Evolutionary conservation across 2,329 filamentous ascomycete species (phyloP), one percentile per base, ranked within the genome.

Genomic region (Aspergillus sp.): DNA sequence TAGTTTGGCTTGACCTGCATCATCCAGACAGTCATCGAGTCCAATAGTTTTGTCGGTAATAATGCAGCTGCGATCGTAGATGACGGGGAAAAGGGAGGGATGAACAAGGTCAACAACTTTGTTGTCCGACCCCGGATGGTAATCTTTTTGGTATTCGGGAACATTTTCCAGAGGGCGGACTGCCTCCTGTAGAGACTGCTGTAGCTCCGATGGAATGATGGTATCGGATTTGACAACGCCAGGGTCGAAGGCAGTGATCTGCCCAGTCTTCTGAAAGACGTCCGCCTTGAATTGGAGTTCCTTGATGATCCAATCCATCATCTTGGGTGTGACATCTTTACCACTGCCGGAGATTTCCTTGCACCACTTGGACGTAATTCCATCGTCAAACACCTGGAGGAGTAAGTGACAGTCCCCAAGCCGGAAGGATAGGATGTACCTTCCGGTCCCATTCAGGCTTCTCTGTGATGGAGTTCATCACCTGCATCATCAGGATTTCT

Each of bases 81-180:
- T 34, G 2, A 61, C 32, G 0, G 58, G 55, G 31, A 53, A 61
- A 4, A 60, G 41, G 0, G 78, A 82, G 0, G 78, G 78, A 40
- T 83, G 72, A 2, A 83, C 69, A 0, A 83, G 57, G 47, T 83
- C 70, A 1, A 80, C 65, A 0, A 83, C 77, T 36, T 69, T 69
- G 0, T 60, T 52, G 19, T 74, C 58, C 1, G 71, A 75, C 2
- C 67, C 61, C 0, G 77, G 78, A 51, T 81, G 77, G 66, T 75
- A 83, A 50, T 82, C 78, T 44, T 74, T 73, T 20, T 61, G 30
- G 0, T 57, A 31, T 4, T 72, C 69, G 1, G 40, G 33, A 15
- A 39, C 24, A 24, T 71, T 48, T 43, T 80, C 71, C 1, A 84
- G 55, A 0, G 52, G 53, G 1, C 53, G 49, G 15, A 74, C 69